A percentile compares a stretch with the other conserved stretches of the same genome.
Conservation (phyloP, 2,329 filamentous ascomycete species). For the Penicillium sp. region DNA sequence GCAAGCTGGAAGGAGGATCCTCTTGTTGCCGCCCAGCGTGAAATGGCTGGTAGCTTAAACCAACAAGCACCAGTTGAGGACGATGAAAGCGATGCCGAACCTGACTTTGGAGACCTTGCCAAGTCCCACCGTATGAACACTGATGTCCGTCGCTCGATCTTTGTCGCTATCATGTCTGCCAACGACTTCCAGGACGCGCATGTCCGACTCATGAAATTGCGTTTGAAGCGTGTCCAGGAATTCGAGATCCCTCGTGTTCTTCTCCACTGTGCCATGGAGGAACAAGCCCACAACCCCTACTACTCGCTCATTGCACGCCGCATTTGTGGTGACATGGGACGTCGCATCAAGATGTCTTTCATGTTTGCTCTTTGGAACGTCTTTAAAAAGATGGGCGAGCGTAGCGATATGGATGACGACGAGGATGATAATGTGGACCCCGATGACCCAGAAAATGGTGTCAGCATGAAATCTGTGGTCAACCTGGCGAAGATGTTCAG, state of each 20-base stretch:
- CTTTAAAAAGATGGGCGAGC: slow-evolving; percentile 83
- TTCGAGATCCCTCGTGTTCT: slow-evolving; percentile 85
- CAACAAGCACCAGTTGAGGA: slow-evolving; percentile 13
- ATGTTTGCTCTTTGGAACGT: slow-evolving; percentile 85
- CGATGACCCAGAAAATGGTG: slow-evolving; percentile 53
- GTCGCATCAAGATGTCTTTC: slow-evolving; percentile 78
- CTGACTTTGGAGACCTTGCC: slow-evolving; percentile 74
- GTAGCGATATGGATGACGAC: slow-evolving; percentile 60
- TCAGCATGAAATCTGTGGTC: slow-evolving; percentile 62
- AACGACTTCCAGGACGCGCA: slow-evolving; percentile 83
- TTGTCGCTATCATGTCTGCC: slow-evolving; percentile 85
- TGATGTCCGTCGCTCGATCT: slow-evolving; percentile 84
- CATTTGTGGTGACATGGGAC: slow-evolving; percentile 67
- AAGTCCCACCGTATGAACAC: slow-evolving; percentile 84
- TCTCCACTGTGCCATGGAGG: slow-evolving; percentile 81
- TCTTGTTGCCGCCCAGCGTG: slow-evolving; percentile 38
- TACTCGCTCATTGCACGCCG: slow-evolving; percentile 83
- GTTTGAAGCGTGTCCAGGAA: slow-evolving; percentile 82
- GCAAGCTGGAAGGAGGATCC: slow-evolving; percentile 73
- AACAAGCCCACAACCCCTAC: slow-evolving; percentile 86
- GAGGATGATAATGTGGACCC: slow-evolving; percentile 57
- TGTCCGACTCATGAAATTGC: slow-evolving; percentile 75
- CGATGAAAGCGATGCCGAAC: slow-evolving; percentile 41
- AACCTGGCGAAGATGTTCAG: slow-evolving; percentile 70
- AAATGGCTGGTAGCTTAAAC: slow-evolving; percentile 25